A percentile compares a stretch with the other conserved stretches of the same genome.
Conservation (phyloP, 2,329 filamentous ascomycete genomes). For the Fusarium marasasianum region DNA sequence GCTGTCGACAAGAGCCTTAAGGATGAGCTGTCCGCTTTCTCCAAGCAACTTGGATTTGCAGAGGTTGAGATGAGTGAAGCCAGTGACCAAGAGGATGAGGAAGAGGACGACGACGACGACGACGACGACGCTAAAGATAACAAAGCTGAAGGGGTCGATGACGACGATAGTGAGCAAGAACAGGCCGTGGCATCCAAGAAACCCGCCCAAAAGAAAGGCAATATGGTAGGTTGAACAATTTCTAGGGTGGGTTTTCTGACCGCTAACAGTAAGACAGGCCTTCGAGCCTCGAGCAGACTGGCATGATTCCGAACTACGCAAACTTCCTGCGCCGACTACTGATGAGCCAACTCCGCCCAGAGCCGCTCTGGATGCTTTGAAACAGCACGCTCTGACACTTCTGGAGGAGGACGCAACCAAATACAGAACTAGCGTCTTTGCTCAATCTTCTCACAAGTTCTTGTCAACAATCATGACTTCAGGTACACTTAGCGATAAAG, state of each 20-base stretch:
- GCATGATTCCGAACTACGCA: slow-evolving; percentile 57
- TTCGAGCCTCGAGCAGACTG: slow-evolving; percentile 68
- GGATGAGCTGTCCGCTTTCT: slow-evolving; percentile 50
- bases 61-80: slow-evolving; percentile 48
- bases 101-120: slow-evolving; percentile 41
- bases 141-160: slow-evolving; percentile 30
- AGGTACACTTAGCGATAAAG: slow-evolving; percentile 95
- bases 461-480: slow-evolving; percentile 97
- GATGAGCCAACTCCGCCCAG: slow-evolving; percentile 57
- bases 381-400: slow-evolving; percentile 77
- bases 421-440: slow-evolving; percentile 78
- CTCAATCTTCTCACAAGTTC: slow-evolving; percentile 93
- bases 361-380: slow-evolving; percentile 60
- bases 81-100: slow-evolving; percentile 50
- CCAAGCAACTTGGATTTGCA: slow-evolving; percentile 52
- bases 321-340: slow-evolving; percentile 55
- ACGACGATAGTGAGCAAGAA: slow-evolving; percentile 42
- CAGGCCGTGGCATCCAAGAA: slow-evolving; percentile 45
- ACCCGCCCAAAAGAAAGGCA: slow-evolving; percentile 41
- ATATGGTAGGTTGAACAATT: slow-evolving; percentile 46
- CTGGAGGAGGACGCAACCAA: slow-evolving; percentile 80
- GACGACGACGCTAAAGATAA: slow-evolving; percentile 46
- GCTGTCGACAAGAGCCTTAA: slow-evolving; percentile 53
- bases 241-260: slow-evolving; percentile 38
- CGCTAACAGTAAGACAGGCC: slow-evolving; percentile 55